Evolutionary conservation across 139 green algal species (phyloP), one percentile per base, ranked within the genome.

Genomic region (Chlorella sorokiniana): DNA sequence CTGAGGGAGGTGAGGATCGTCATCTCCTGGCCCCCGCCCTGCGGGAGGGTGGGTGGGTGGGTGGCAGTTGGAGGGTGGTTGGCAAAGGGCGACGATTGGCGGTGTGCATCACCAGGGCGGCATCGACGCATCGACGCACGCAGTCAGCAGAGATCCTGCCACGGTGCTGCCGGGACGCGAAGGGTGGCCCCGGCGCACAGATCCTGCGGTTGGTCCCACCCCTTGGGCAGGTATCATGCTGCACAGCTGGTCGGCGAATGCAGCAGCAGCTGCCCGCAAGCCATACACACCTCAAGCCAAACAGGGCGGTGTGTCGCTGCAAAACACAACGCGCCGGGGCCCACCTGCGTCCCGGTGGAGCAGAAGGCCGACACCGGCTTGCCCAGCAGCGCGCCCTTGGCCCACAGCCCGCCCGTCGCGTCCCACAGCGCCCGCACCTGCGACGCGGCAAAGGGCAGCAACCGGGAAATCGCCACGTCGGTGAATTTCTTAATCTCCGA

Each of bases 391-490:
- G 48, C 63, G 18, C 85, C 83, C 0, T 25, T 65, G 33, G 51
- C n/a, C 88, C 88, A 92, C 63, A 93, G 86, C 29, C 82, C 78
- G 29, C 88, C 88, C 1, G 89, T 93, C 29, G 82, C 56, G 52
- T 92, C 88, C 6, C 85, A 74, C 40, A 92, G 84, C 16, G 84
- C 78, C 81, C 92, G 92, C n/a, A 76, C 41, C 69, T 76, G 69
- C 64, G 10, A 37, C 16, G 6, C 14, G 64, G 1, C 29, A 23
- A 3, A 5, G 37, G 45, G 37, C 1, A 22, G 64, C 54, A 63
- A 23, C 7, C 9, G 7, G 7, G 27, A 23, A n/a, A n/a, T n/a
- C n/a, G n/a, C n/a, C n/a, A n/a, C n/a, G n/a, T n/a, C n/a, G n/a
- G n/a, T n/a, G n/a, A n/a, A n/a, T n/a, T n/a, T n/a, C n/a, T n/a